phyloP scores from a whole-genome alignment of 495 filamentous ascomycete species.

The Podospora fimiseda region DNA sequence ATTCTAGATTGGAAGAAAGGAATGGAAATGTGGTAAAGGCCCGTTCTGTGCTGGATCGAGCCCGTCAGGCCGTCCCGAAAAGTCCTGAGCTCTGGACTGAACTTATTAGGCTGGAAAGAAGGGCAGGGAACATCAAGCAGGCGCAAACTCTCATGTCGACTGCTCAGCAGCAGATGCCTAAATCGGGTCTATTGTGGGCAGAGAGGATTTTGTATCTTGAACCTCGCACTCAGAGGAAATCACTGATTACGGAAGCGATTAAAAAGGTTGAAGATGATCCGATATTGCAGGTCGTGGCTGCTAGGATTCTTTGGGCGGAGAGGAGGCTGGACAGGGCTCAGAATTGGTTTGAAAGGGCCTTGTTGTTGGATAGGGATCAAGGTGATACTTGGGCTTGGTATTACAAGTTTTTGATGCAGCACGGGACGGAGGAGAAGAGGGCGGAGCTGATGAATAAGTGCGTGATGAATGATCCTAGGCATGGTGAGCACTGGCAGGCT shows the following conservation, averaged over 20 bases:
- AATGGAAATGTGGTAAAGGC: slow-evolving; percentile 82
- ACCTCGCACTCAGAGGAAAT: slow-evolving; percentile 81
- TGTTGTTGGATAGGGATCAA: slow-evolving; percentile 73
- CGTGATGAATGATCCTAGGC: slow-evolving; percentile 69
- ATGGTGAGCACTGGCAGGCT: slow-evolving; percentile 88
- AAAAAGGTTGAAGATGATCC: slow-evolving; percentile 94
- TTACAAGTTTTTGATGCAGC: slow-evolving; percentile 82
- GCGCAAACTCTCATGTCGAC: slow-evolving; percentile 88
- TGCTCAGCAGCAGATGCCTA: slow-evolving; percentile 84
- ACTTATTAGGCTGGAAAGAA: slow-evolving; percentile 82
- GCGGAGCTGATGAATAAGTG: slow-evolving; percentile 72
- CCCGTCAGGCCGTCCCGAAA: slow-evolving; percentile 78
- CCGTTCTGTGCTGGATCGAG: slow-evolving; percentile 84
- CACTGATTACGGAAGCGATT: slow-evolving; percentile 85
- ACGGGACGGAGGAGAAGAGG: slow-evolving; percentile 90
- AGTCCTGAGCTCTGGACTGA: slow-evolving; percentile 83
- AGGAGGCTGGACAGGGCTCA: slow-evolving; percentile 82
- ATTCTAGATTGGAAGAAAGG: slow-evolving; percentile 79
- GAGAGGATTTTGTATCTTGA: slow-evolving; percentile 95
- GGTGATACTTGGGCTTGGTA: slow-evolving; percentile 99
- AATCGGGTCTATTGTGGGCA: slow-evolving; percentile 82
- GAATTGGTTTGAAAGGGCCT: slow-evolving; percentile 95
- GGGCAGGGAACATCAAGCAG: slow-evolving; percentile 75
- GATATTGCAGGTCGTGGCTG: slow-evolving; percentile 60
- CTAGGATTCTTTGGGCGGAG: slow-evolving; percentile 52